phyloP scores from a whole-genome alignment of 306 rosid genomes.

The Lathyrus tuberosus region DNA sequence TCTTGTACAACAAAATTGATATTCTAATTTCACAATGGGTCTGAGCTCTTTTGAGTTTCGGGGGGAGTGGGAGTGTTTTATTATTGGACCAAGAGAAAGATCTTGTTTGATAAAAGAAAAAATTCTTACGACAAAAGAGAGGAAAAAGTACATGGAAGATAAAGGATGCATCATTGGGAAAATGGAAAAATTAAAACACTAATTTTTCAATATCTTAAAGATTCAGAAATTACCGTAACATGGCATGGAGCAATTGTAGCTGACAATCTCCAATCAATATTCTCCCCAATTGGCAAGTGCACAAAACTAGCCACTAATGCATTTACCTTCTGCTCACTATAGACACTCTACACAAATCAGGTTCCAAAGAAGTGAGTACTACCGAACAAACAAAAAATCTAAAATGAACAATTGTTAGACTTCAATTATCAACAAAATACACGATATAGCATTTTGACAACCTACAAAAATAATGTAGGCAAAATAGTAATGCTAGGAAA shows the following conservation, averaged over 20 bases:
- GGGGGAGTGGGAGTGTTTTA: not conserved
- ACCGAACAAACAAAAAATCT: slow-evolving; percentile 27
- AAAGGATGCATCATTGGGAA: not conserved
- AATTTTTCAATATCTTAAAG: slow-evolving; percentile 28
- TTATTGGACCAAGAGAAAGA: not conserved
- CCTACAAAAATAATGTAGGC: not conserved
- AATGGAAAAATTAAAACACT: slow-evolving; percentile 4
- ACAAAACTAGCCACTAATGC: slow-evolving; percentile 93
- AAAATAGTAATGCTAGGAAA: slow-evolving; percentile 32
- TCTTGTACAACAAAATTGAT: not conserved
- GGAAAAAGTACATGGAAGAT: not conserved
- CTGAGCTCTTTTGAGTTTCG: not conserved
- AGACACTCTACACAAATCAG: slow-evolving; percentile 70
- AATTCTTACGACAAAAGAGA: slow-evolving; percentile 4
- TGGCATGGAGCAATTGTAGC: slow-evolving; percentile 95
- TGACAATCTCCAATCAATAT: slow-evolving; percentile 91
- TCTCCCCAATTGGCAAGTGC: slow-evolving; percentile 85
- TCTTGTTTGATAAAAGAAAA: slow-evolving; percentile 6
- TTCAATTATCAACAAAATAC: slow-evolving; percentile 16
- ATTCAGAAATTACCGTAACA: slow-evolving; percentile 72
- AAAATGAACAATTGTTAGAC: not conserved
- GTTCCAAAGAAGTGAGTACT: slow-evolving; percentile 29
- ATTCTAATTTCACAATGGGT: not conserved
- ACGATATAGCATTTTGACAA: slow-evolving; percentile 18
- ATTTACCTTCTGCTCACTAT: slow-evolving; percentile 83